Evolutionary conservation across 768 basidiomycete species (phyloP).

Genomic region (Boletellus emodensis): DNA sequence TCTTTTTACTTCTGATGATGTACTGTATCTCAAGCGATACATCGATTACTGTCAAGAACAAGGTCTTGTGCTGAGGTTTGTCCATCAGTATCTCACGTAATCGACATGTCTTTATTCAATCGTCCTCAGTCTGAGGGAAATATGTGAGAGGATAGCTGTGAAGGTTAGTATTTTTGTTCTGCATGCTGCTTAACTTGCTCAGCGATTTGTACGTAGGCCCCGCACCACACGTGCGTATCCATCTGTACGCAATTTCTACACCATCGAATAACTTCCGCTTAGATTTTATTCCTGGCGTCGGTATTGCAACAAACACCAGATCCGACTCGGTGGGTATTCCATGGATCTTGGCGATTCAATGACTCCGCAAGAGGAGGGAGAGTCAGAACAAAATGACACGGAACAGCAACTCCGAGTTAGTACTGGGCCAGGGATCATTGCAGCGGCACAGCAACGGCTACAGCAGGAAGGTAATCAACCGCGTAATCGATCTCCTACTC

Average conservation of each 20-base stretch:
- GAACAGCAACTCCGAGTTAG: slow-evolving; percentile 35
- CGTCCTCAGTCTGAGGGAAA: slow-evolving; percentile 55
- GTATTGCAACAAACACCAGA: slow-evolving; percentile 91
- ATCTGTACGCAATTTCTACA: neutral
- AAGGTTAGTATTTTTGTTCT: slow-evolving; percentile 45
- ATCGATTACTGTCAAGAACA: slow-evolving; percentile 90
- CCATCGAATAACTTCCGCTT: neutral
- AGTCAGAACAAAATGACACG: slow-evolving; percentile 39
- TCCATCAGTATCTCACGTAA: neutral
- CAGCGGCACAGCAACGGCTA: slow-evolving; percentile 41
- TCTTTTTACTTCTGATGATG: slow-evolving; percentile 80
- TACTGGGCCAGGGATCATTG: slow-evolving; percentile 43
- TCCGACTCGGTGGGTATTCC: slow-evolving; percentile 78
- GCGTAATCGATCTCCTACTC: slow-evolving; percentile 74
- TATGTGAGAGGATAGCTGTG: slow-evolving; percentile 82
- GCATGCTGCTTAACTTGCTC: neutral
- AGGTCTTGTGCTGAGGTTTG: slow-evolving; percentile 73
- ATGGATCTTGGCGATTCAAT: slow-evolving; percentile 62
- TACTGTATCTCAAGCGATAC: slow-evolving; percentile 79
- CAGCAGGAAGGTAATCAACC: slow-evolving; percentile 34
- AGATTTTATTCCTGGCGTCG: slow-evolving; percentile 91
- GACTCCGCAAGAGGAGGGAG: slow-evolving; percentile 42
- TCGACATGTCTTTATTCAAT: slow-evolving; percentile 26
- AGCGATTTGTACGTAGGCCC: slow-evolving; percentile 47
- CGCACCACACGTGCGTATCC: slow-evolving; percentile 74